Evolutionary conservation across 805 yeast species (phyloP), one percentile per base, ranked within the genome.

Genomic region (Saccharomycopsis malanga): DNA sequence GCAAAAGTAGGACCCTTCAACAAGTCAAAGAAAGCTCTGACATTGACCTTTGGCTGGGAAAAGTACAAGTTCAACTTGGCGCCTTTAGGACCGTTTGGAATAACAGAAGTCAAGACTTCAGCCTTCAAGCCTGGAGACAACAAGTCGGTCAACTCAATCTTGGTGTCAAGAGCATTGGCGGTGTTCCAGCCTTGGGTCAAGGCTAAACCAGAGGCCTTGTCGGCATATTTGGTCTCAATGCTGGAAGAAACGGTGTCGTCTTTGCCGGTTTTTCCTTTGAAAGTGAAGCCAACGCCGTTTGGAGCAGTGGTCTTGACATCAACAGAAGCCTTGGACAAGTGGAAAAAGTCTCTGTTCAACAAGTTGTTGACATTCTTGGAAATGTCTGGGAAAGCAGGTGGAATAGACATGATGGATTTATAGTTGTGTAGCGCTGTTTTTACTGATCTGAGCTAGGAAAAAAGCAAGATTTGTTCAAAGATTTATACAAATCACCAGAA

Each of bases 131-230:
- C 97, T 60, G 95, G 95, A 53, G 96, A 83, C 70, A 91, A 77
- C 60, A 87, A 84, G 69, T 89, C 95, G 51, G 82, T 76, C 61
- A 93, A 77, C 74, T 91, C 97, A 59, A 93, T 76, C 77, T 87
- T 91, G 73, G 98, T 86, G 75, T 79, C 83, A 65, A 93, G 74
- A 56, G 83, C 77, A 70, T 91, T 91, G 68, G 94, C 83, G 60
- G 95, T 87, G 73, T 89, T 83, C 96, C 98, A 89, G 65, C 96
- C 96, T 76, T 93, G 98, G 58, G 96, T 88, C 64, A 93, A 73
- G 56, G 96, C 80, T 63, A 93, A 74, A 56, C 97, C 97, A 54
- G 93, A 74, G 54, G 88, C 76, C 76, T 87, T 87, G 79, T 93
- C 98, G 53, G 85, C 71, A 76, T 83, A 86, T 75, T 86, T 87